A percentile compares a stretch with the other conserved stretches of the same genome.
Evolutionary conservation across 495 filamentous ascomycete genomes (phyloP).

Genomic region (Amphirosellinia nigrospora): DNA sequence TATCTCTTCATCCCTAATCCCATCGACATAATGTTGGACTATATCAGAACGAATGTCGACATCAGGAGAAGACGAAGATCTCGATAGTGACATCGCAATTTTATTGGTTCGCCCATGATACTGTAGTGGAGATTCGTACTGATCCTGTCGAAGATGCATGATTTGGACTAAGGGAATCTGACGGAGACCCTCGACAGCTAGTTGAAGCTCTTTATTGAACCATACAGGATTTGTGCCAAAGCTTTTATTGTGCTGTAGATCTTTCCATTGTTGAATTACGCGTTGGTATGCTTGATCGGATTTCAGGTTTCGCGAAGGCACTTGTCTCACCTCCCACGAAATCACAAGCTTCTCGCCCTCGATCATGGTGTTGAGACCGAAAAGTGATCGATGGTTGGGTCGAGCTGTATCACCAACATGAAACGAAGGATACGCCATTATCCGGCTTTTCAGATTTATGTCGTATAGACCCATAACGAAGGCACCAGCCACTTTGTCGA

Average conservation of each 20-base stretch:
- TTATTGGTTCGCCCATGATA: conserved; percentile 50
- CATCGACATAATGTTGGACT: conserved; percentile 50
- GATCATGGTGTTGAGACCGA: conserved; percentile 51
- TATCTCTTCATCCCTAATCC: conserved; percentile 46
- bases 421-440: conserved; percentile 50
- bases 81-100: conserved; percentile 45
- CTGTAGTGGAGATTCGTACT: conserved; percentile 48
- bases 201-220: conserved; percentile 56
- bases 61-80: conserved; percentile 28
- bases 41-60: conserved; percentile 31
- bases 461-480: conserved; percentile 58
- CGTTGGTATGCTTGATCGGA: conserved; percentile 43
- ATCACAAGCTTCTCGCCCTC: conserved; percentile 57
- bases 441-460: conserved; percentile 41
- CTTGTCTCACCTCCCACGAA: conserved; percentile 49
- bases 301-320: conserved; percentile 41
- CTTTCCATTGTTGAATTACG: conserved; percentile 47
- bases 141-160: conserved; percentile 51
- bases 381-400: conserved; percentile 48
- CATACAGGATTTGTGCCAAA: conserved; percentile 45
- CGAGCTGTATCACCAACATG: conserved; percentile 31
- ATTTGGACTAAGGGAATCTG: conserved; percentile 55
- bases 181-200: conserved; percentile 49
- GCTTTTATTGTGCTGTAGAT: conserved; percentile 40
- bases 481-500: conserved; percentile 53